These are phyloP conservation scores for Aspergillus sp. DNA, from an alignment of 2,329 filamentous ascomycete genomes.

Conservation along the genomic window DNA sequence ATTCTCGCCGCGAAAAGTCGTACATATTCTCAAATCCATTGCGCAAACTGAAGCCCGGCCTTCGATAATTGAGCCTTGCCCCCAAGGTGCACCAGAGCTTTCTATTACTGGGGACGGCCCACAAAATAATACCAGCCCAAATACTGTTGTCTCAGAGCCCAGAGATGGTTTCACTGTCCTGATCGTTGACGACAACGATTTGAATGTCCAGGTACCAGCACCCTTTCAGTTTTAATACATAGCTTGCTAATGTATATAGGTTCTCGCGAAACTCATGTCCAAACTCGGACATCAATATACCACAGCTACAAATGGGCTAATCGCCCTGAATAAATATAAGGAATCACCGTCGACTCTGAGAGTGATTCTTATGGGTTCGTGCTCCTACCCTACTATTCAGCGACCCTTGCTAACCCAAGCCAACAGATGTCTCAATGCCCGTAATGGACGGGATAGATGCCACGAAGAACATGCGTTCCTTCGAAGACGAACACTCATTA, in stretches of 20 bases:
- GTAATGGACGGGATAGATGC: slow-evolving; percentile 45
- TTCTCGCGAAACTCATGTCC: slow-evolving; percentile 36
- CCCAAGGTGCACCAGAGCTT: not conserved
- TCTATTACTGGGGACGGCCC: not conserved
- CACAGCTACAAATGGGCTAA: slow-evolving; percentile 38
- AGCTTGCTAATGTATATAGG: slow-evolving; percentile 10
- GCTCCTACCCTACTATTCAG: not conserved
- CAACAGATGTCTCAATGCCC: slow-evolving; percentile 43
- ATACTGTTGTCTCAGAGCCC: too few relatives aligned
- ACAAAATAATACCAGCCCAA: too few relatives aligned
- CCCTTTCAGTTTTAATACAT: not conserved
- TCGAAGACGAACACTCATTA: slow-evolving; percentile 25
- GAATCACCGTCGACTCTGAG: slow-evolving; percentile 27
- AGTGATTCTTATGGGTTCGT: slow-evolving; percentile 33
- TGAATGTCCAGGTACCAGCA: slow-evolving; percentile 34
- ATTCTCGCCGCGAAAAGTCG: not conserved
- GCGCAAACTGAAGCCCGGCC: not conserved
- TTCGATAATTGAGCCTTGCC: not conserved
- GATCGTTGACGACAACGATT: slow-evolving; percentile 42
- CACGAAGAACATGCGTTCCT: slow-evolving; percentile 41
- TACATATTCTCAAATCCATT: not conserved
- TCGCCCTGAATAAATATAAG: slow-evolving; percentile 37
- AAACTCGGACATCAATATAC: slow-evolving; percentile 37
- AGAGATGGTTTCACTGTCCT: slow-evolving; percentile 19
- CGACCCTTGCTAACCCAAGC: not conserved